Evolutionary conservation across 2,329 filamentous ascomycete species (phyloP), one percentile per base, ranked within the genome.

Genomic region (Monosporascus sp.): DNA sequence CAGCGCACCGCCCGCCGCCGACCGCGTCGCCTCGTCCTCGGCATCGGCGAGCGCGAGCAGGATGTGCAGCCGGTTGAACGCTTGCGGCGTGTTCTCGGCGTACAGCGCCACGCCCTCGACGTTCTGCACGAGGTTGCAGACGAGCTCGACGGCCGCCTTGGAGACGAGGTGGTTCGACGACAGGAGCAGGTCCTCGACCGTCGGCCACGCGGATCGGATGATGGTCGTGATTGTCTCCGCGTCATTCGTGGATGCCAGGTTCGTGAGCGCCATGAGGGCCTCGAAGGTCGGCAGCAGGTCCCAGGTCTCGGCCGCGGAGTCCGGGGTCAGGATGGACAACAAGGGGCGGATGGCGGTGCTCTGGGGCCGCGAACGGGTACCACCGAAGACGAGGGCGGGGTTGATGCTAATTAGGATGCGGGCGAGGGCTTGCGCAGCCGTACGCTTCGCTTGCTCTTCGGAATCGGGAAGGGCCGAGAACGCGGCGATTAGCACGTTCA

Each of bases 271-370:
- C 69, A 97, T 87, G 8, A 99, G 80, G 1, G 88, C 81, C 71
- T 99, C 94, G 61, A 97, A 99, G 0, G 88, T 86, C 0, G 94
- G 91, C 0, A 99, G 80, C 16, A 97, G 81, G 68, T 96, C 89
- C 50, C 87, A 82, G 1, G 82, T 82, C 46, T 86, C 82, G 2
- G 78, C 75, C 2, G 76, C 74, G 5, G 84, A 80, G 49, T 88
- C 83, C 6, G 84, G 81, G 0, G 81, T 74, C 17, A 97, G 79
- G 51, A 97, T 87, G 20, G 83, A 84, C 7, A 88, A 72, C 1
- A 99, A 81, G 0, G 93, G 91, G 1, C 89, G 84, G 53, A 97
- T 86, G n/a, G 92, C 90, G 3, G 88, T 88, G 45, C 81, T 86
- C 48, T 89, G 83, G 0, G 93, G 82, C 2, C 84, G 84, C 0